Evolutionary conservation across 1,284 basidiomycete species (phyloP), one percentile per base, ranked within the genome.

Genomic region (Naganishia albida): DNA sequence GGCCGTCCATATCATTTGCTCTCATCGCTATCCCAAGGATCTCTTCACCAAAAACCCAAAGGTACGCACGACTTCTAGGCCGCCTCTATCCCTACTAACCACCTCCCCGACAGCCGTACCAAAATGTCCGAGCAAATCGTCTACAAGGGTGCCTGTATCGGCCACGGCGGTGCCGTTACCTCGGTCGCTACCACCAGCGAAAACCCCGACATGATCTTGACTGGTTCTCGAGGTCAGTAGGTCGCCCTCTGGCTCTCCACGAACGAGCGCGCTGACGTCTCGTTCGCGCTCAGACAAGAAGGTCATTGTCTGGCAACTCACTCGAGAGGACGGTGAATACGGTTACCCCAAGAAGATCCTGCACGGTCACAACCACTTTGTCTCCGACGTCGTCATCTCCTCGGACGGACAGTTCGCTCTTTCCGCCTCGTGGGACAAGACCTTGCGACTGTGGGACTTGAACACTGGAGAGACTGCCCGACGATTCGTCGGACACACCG

Each of bases 391-490:
- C 73, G 94, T 96, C 77, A 92, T 96, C 81, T 95, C 93, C 69
- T 97, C 93, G 70, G 95, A 99, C 81, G 95, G 95, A 55, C 95
- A 99, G 84, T 99, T 99, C 81, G 96, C 96, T 63, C 90, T 99
- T 69, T 99, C 96, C 69, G 90, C 96, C 56, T 99, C 95, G 60
- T 99, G 96, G 96, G 96, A 99, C 84, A 95, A 99, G 85, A 98
- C 96, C 63, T 90, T 99, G 75, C 91, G 96, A 78, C 88, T 99
- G 70, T 99, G 96, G 96, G 96, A 97, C 81, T 86, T 97, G 68
- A 96, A 95, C 87, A 94, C 89, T 59, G 94, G 94, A 70, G 81
- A 85, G 72, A 97, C 93, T 70, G 96, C 93, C 72, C 89, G 91
- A 77, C 90, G 93, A 77, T 99, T 99, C 79, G 91, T 99, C 74